Percentiles rank a stretch among this genome's conserved stretches.
phyloP scores from a whole-genome alignment of 805 yeast species.

The Candida qinlingensis region DNA sequence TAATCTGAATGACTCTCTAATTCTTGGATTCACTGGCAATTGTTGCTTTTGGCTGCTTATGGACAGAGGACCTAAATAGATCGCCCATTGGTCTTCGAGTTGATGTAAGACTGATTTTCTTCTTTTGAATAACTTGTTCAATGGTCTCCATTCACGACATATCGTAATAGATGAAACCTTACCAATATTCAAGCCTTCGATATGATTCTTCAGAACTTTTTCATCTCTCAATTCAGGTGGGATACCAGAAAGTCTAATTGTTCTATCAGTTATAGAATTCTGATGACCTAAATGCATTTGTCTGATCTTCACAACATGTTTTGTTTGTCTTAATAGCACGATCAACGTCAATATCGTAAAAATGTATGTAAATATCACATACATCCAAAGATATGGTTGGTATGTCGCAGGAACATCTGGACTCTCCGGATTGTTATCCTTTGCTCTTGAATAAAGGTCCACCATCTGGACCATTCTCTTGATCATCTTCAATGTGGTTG shows the following conservation, averaged over 20 bases:
- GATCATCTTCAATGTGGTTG: neutral
- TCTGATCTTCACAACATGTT: conserved; percentile 67
- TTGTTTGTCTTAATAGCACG: conserved; percentile 63
- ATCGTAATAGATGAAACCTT: conserved; percentile 71
- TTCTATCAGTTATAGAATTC: conserved; percentile 85
- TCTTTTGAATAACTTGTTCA: conserved; percentile 60
- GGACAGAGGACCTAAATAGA: conserved; percentile 45
- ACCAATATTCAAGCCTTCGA: conserved; percentile 76
- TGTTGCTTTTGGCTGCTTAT: conserved; percentile 14
- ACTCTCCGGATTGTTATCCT: too few species aligned
- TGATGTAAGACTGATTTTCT: conserved; percentile 48
- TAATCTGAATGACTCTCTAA: conserved; percentile 21
- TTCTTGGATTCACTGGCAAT: conserved; percentile 20
- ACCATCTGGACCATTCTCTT: conserved; percentile 2
- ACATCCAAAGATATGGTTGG: conserved; percentile 71
- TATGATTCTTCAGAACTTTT: conserved; percentile 62
- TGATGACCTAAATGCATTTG: conserved; percentile 82
- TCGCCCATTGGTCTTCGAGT: conserved; percentile 70
- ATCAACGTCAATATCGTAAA: conserved; percentile 67
- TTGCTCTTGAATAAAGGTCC: neutral
- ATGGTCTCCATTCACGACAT: conserved; percentile 80
- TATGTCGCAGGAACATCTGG: conserved; percentile 18
- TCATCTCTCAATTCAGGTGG: conserved; percentile 77
- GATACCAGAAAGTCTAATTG: conserved; percentile 82
- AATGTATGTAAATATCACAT: conserved; percentile 79